Percentiles rank a stretch among this genome's conserved stretches.
Conservation (phyloP, 1,139 yeast genomes). For the Protomyces macrosporus region DNA sequence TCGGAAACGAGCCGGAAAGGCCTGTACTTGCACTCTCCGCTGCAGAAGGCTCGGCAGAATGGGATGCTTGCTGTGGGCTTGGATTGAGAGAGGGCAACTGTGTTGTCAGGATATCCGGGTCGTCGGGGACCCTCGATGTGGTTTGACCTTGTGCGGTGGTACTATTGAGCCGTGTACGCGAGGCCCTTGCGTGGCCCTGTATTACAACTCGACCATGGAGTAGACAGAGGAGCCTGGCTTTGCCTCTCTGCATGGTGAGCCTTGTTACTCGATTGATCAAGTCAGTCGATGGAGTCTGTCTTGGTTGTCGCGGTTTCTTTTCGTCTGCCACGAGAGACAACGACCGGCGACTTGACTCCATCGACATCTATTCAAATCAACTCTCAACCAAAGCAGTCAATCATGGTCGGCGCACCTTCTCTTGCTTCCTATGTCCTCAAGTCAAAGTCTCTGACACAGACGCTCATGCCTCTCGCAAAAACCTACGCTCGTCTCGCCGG, state of each 20-base stretch:
- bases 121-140: constrained; percentile 10
- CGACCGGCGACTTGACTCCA: not conserved
- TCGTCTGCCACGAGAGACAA: not conserved
- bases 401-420: constrained; percentile 26
- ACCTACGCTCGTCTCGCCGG: constrained; percentile 28
- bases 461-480: constrained; percentile 26
- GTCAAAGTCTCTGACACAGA: constrained; percentile 22
- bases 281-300: not conserved
- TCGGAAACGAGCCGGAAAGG: constrained; percentile 6
- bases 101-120: constrained; percentile 21
- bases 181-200: no score
- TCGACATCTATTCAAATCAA: no score
- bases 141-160: no score
- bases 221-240: not conserved
- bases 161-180: no score
- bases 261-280: not conserved
- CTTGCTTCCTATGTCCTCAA: constrained; percentile 25
- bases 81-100: constrained; percentile 10
- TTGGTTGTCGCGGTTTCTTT: not conserved
- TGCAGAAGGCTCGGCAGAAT: not conserved
- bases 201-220: not conserved
- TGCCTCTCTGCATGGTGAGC: not conserved
- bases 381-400: not conserved
- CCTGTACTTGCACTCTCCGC: not conserved
- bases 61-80: not conserved